Evolutionary conservation across 2,329 filamentous ascomycete genomes (phyloP), one percentile per base, ranked within the genome.

Genomic region (Aureobasidium musti): DNA sequence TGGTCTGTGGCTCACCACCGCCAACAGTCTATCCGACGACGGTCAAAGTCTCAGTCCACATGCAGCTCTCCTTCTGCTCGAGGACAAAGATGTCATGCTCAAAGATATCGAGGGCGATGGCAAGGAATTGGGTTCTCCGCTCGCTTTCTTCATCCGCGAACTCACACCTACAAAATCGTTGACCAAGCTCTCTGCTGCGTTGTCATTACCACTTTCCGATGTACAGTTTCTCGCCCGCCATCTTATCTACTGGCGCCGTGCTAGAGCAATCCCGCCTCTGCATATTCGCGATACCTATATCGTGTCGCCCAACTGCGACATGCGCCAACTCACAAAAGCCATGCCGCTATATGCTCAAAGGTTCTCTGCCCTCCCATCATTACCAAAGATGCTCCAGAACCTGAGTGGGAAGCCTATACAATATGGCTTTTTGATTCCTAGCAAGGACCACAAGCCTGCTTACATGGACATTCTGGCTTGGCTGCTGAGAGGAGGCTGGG

Each of bases 231-330:
- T 96, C 69, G 92, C 93, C 11, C 90, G 91, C 67, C 95, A 98
- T 79, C 89, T 99, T 69, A 92, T 98, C 68, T 96, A 96, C 79
- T 98, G 94, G 93, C 89, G 95, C 28, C 89, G 93, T 67, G 95
- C 94, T 54, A 91, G 96, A 68, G 90, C 94, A 19, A 94, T 98
- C 47, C 91, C 92, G 5, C 95, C 95, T 0, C 85, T 99, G 6
- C 92, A 97, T 74, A 90, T 91, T 50, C 86, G 93, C 56, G 93
- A 98, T 75, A 90, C 89, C 13, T 99, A 98, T 77, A 90, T 98
- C 39, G 86, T 97, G 33, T 96, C 91, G 1, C 93, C 94, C 0
- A 96, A 96, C 75, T 92, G 92, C 68, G 89, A 97, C 72, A 85
- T 92, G 72, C 82, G 84, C 61, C 86, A 87, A 54, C 83, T 98